Base-by-base conservation (phyloP, 352 stramenopile genomes). In the Aphanomyces euteiches region DNA sequence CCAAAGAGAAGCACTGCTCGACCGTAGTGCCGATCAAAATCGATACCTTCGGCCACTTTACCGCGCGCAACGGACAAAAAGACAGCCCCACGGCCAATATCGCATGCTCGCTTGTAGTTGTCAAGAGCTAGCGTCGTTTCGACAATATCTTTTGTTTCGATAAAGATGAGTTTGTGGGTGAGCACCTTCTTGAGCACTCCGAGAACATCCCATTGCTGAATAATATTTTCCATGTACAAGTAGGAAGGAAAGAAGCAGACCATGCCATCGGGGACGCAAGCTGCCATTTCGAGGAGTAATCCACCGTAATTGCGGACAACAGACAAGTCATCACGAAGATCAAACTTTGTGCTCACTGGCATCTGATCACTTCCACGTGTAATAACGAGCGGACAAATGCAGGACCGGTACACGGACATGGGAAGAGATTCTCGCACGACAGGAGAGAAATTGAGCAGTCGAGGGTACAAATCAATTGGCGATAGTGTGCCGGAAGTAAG, bases 241-340 rank as follows among this genome's bases (percentile, higher is more conserved):
- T 99, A 99, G 8, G 93, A 98, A 19, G 97, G 98, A 75, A 99
- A 99, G 79, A 99, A 99, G 57, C 95, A 98, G 38, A 99, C 97
- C 72, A 99, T 97, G 45, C 97, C 98, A 79, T 99, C 97, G 1
- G 98, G 98, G 5, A 98, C 97, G 38, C 85, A 90, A 36, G 80
- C 78, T 28, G 93, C 96, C 57, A 99, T 78, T 67, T 99, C 95
- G 2, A 99, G 84, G 50, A 99, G 79, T 54, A 99, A 76, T 39
- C 86, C 84, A 28, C 96, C 96, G 73, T 98, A 99, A 77, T 99
- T 99, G 48, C 96, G 82, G 64, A 99, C 95, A 13, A 99, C 96
- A 2, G 84, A 93, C 19, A 93, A 66, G 67, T 96, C 87, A 48
- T 92, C 88, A 56, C 89, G 81, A 48, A 92, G 66, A 59, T 97